Conservation (phyloP, 2,329 filamentous ascomycete genomes). For the Monilinia laxa region DNA sequence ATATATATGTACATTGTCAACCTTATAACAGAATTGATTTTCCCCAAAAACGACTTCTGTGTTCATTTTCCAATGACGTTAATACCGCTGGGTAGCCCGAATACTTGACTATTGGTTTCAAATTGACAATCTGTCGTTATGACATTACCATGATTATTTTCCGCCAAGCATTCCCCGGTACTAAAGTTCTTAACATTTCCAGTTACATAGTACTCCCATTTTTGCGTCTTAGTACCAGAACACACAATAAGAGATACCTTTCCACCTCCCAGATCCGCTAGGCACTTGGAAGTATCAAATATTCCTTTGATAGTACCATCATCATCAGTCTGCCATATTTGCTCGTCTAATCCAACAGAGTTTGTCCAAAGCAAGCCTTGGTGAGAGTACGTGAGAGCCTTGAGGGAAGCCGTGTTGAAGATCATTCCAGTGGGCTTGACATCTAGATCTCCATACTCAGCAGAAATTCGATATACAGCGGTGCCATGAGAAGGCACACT, state of each 20-base stretch:
- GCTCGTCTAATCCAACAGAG: conserved; percentile 44
- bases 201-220: conserved; percentile 47
- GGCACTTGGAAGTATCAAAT: conserved; percentile 40
- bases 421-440: conserved; percentile 48
- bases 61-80: conserved; percentile 25
- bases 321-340: conserved; percentile 45
- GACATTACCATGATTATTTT: conserved; percentile 38
- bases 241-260: conserved; percentile 39
- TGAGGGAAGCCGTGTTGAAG: conserved; percentile 49
- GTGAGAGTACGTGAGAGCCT: conserved; percentile 43
- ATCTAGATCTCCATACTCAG: conserved; percentile 31
- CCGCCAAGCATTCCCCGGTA: conserved; percentile 44
- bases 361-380: conserved; percentile 39
- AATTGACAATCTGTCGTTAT: conserved; percentile 41
- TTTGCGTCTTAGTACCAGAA: conserved; percentile 41
- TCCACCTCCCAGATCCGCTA: conserved; percentile 43
- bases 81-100: conserved; percentile 49
- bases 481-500: conserved; percentile 42
- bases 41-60: neutral
- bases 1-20: neutral
- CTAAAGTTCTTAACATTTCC: conserved; percentile 46
- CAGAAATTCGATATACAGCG: conserved; percentile 45
- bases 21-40: neutral
- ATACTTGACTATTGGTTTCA: conserved; percentile 47
- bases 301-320: conserved; percentile 44